Base-by-base conservation (phyloP, 139 green algal species). In the Marvania coccoides region DNA sequence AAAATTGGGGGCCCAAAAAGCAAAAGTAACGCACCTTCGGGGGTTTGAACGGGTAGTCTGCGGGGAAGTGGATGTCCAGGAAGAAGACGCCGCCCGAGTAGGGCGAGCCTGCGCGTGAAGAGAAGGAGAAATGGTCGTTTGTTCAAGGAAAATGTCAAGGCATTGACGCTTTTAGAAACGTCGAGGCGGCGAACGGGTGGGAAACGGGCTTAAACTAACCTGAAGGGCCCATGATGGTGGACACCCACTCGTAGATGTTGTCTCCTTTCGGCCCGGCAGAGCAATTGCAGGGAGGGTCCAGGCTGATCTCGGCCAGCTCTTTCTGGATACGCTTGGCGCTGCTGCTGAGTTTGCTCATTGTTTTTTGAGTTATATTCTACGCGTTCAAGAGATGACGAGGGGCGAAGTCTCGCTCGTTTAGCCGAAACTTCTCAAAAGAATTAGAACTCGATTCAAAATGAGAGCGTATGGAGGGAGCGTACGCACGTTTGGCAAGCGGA, bases 231-330 rank as follows among this genome's bases (percentile, higher is more conserved):
- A 96, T 82, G 47, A 98, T 96, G 0, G 93, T 95, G 5, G 85
- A 89, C 2, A 96, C 88, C 92, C 92, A 98, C 60, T 98, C 89
- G 48, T 95, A 98, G 13, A 98, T 88, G 78, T 97, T 97, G 78
- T 98, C 93, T n/a, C 89, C 91, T 47, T 98, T 98, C 1, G 93
- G 93, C 0, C 93, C 93, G 23, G 93, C 93, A 10, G 84, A 94
- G 75, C 90, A 97, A 58, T 95, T 95, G 63, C 76, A 82, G 15
- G 90, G 91, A 40, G 92, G 93, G 70, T 98, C 92, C 2, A 96
- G 68, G 56, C 70, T 85, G 33, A 98, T 97, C 54, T 98, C 93
- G 6, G 89, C 89, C 9, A 98, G 74, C 79, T 98, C 92, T 72
- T 95, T 95, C 46, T 95, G 88, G 15, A 95, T 95, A 6, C 88